Conservation (phyloP, 495 filamentous ascomycete species). For the Trichoderma asperelloides region DNA sequence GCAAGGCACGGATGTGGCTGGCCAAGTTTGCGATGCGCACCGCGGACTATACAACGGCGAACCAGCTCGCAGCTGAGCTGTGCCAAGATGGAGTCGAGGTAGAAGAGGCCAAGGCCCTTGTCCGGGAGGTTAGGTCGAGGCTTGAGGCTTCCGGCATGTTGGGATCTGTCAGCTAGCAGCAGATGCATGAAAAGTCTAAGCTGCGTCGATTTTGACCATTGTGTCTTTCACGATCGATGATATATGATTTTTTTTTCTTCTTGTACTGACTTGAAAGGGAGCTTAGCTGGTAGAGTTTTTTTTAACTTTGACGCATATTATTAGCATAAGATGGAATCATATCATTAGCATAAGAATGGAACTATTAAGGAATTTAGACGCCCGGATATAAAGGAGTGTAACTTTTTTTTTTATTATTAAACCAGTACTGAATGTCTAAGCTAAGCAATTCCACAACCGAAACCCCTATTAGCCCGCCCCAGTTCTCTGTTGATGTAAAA, state of each 20-base stretch:
- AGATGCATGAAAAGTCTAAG: not conserved
- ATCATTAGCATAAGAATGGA: not conserved
- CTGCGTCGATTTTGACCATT: constrained; percentile 11
- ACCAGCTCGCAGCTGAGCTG: constrained; percentile 76
- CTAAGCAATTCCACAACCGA: not conserved
- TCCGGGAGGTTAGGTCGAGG: constrained; percentile 77
- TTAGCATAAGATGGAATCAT: not conserved
- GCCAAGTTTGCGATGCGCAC: constrained; percentile 68
- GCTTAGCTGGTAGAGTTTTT: not conserved
- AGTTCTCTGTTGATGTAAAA: not conserved
- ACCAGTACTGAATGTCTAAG: not conserved
- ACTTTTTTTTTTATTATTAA: not conserved
- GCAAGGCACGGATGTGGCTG: constrained; percentile 89
- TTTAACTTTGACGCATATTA: not conserved
- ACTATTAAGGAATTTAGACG: not conserved
- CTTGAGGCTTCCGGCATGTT: constrained; percentile 46
- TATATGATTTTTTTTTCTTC: not conserved
- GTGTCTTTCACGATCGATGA: not conserved
- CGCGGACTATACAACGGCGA: constrained; percentile 64
- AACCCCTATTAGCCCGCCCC: not conserved
- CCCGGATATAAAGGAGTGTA: not conserved
- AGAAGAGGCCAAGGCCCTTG: constrained; percentile 93
- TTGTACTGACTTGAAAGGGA: not conserved
- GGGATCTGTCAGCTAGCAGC: constrained; percentile 13
- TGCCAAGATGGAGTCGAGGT: constrained; percentile 97